Base-by-base conservation (phyloP, 495 filamentous ascomycete genomes). In the Podospora tetraspora region DNA sequence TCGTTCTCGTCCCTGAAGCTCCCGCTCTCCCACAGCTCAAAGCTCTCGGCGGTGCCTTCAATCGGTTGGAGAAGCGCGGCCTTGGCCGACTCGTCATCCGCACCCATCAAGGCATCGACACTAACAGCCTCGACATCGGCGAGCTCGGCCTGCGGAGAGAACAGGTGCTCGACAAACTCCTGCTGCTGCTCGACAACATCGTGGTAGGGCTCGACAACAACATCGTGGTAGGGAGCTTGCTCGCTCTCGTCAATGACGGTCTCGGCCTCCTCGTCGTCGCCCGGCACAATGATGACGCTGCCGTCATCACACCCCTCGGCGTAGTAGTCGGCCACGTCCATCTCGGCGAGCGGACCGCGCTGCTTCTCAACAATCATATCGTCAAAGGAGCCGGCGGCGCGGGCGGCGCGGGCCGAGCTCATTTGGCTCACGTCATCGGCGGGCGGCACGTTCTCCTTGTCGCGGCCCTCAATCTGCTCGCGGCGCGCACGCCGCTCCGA, bases 391-490 rank as follows among this genome's bases (percentile, higher is more conserved):
- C 64, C 66, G 11, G 68, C 59, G 32, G 69, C 60, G 63, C 74
- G 57, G 57, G 72, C 21, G 65, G 72, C 58, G 22, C 73, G 74
- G 6, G 71, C 57, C 29, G 80, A 80, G 2, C 82, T 86, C 73
- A 82, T 86, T 73, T 86, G 85, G 56, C 80, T 83, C 64, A 86
- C 71, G 62, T 87, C 84, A 64, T 86, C 87, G n/a, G 80, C 73
- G 1, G 92, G 91, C 7, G 94, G 91, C 21, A 96, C 89, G 73
- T 99, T 99, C 82, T 99, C 95, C 82, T 97, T 97, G 57, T 91
- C 92, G 25, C 88, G 84, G 59, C 80, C 79, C 67, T 87, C 86
- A 23, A 83, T 83, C 8, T 78, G 72, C 61, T 90, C 88, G 8
- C 86, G 83, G 56, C 82, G 83, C 27, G 75, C 77, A 19, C 82